A percentile compares a stretch with the other conserved stretches of the same genome.
These are phyloP conservation scores for Pseudopithomyces chartarum DNA, from an alignment of 2,329 filamentous ascomycete species.

Conservation along the genomic window DNA sequence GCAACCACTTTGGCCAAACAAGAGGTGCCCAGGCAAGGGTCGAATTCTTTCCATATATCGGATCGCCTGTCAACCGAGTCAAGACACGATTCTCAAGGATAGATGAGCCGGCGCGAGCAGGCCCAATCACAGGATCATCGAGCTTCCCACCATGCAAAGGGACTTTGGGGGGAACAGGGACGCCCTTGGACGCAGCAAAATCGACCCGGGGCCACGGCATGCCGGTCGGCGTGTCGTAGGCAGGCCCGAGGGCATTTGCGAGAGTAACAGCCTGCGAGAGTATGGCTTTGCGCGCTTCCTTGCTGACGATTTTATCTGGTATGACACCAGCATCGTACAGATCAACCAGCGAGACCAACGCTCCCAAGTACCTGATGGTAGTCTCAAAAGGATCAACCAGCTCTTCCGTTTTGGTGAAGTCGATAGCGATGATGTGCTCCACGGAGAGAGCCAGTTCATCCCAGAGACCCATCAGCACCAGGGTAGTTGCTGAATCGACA, in stretches of 20 bases:
- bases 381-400: constrained; percentile 51
- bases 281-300: constrained; percentile 38
- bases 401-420: constrained; percentile 41
- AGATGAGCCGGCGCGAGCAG: constrained; percentile 50
- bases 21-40: constrained; percentile 51
- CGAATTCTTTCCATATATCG: constrained; percentile 48
- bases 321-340: constrained; percentile 49
- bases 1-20: constrained; percentile 50
- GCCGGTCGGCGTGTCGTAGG: constrained; percentile 48
- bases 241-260: constrained; percentile 44
- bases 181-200: constrained; percentile 43
- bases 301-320: constrained; percentile 36
- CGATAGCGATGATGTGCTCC: constrained; percentile 45
- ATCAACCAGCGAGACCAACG: constrained; percentile 46
- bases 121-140: constrained; percentile 45
- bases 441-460: constrained; percentile 47
- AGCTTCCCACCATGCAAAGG: constrained; percentile 34
- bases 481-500: constrained; percentile 47
- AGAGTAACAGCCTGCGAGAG: constrained; percentile 45
- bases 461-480: constrained; percentile 50
- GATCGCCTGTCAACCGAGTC: constrained; percentile 47
- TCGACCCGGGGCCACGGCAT: constrained; percentile 54
- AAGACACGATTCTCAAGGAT: constrained; percentile 52
- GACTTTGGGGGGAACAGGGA: constrained; percentile 34
- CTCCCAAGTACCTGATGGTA: constrained; percentile 49